Evolutionary conservation across 1,284 basidiomycete species (phyloP).

Genomic region (Ceratobasidium sp.): DNA sequence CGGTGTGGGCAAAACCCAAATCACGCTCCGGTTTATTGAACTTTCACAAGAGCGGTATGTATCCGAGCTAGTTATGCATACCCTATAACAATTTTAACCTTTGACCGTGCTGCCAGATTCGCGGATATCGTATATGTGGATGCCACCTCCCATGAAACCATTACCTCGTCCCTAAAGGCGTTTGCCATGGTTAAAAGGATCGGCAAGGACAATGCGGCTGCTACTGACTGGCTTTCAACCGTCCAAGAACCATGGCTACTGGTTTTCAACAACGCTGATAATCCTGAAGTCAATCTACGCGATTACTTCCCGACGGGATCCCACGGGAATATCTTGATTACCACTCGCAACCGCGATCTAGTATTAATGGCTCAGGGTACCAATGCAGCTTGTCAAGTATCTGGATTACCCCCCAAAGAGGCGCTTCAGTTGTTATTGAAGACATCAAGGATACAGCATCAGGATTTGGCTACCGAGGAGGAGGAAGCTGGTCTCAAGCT

Average conservation of each 20-base stretch:
- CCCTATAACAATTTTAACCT: background rate
- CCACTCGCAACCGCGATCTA: slow-evolving; percentile 35
- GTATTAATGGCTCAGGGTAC: background rate
- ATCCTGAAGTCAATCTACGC: background rate
- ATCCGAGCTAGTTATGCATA: background rate
- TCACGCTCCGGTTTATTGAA: slow-evolving; percentile 3
- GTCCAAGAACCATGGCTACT: slow-evolving; percentile 19
- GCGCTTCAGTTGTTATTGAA: background rate
- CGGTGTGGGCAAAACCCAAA: slow-evolving; percentile 27
- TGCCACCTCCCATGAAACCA: slow-evolving; percentile 13
- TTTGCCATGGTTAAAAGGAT: background rate
- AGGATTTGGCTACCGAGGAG: background rate
- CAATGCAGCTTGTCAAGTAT: slow-evolving; percentile 7
- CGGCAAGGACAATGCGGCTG: background rate
- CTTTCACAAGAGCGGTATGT: background rate
- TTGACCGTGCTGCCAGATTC: background rate
- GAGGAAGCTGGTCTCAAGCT: background rate
- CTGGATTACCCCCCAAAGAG: background rate
- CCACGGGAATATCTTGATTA: slow-evolving; percentile 42
- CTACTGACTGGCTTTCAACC: background rate
- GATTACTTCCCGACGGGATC: slow-evolving; percentile 10
- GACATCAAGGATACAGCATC: background rate
- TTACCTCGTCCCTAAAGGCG: background rate
- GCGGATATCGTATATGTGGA: slow-evolving; percentile 35
- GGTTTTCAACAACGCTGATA: slow-evolving; percentile 40